Percentiles rank a stretch among this genome's conserved stretches.
Conservation (phyloP, 495 filamentous ascomycete species). For the Neurospora tetrasperma region DNA sequence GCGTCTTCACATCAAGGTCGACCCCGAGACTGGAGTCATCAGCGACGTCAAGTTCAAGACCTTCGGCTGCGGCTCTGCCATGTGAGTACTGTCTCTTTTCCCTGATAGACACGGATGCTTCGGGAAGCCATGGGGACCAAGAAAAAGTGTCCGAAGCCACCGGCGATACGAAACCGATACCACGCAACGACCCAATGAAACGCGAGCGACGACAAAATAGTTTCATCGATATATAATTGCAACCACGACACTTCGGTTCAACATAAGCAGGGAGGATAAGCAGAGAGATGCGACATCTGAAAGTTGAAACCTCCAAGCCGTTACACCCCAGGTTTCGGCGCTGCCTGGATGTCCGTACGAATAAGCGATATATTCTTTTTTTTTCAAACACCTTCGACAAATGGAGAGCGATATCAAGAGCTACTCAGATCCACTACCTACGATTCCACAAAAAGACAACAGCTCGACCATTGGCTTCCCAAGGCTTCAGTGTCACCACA, state of each 20-base stretch:
- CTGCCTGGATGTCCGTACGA: not conserved
- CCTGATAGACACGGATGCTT: not conserved
- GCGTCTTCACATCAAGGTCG: conserved; percentile 97
- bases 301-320: not conserved
- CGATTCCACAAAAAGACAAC: not conserved
- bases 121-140: not conserved
- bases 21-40: conserved; percentile 80
- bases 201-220: not conserved
- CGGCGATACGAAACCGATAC: not conserved
- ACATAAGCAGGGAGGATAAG: not conserved
- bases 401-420: not conserved
- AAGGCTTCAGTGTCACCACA: not conserved
- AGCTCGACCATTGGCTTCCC: not conserved
- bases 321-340: not conserved
- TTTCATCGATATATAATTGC: not conserved
- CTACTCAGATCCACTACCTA: not conserved
- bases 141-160: not conserved
- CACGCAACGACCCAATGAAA: not conserved
- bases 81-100: conserved; percentile 27
- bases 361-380: not conserved
- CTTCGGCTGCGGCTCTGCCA: conserved; percentile 94
- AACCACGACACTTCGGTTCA: not conserved
- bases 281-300: not conserved
- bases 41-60: conserved; percentile 85
- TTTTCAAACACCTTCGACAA: not conserved